Evolutionary conservation across 768 basidiomycete species (phyloP), one percentile per base, ranked within the genome.

Genomic region (Dacryopinax primogenitus): DNA sequence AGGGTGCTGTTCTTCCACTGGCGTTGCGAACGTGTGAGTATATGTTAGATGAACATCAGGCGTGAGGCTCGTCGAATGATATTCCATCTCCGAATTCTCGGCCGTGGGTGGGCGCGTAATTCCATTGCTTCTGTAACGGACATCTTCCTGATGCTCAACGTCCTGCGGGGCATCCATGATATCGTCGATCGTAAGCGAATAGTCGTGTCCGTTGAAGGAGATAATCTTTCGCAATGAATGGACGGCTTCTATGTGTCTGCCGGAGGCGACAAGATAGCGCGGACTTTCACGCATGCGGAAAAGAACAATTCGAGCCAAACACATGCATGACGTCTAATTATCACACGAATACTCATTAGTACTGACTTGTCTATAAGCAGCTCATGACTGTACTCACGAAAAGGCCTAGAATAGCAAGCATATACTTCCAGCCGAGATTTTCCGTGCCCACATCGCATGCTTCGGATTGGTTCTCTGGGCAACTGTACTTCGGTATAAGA

Each of bases 221-320:
- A 90, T 89, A 45, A 99, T 97, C 68, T 89, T 76, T 69, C 87
- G 86, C 0, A 99, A 80, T 0, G 86, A 86, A 68, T 88, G 83
- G 35, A 95, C 75, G 0, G 94, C 95, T 69, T 96, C 93, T 35
- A 84, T 81, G 34, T 83, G 86, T 45, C 92, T 82, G 16, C 92
- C 92, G 0, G 90, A 86, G 51, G 92, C 87, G 3, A 95, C 92
- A 66, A 99, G 86, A 72, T 86, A 97, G 26, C 92, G 84, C 1
- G 96, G 93, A 0, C 92, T 94, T 75, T 99, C 95, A 74, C 97
- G 88, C 3, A 99, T 77, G 21, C 87, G 85, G 81, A 98, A 96
- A 74, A 97, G 86, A 11, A 88, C 77, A 65, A 94, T 90, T 18
- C 96, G 88, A 12, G 85, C 85, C 33, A 90, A 72, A 73, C 92